Evolutionary conservation across 1,284 basidiomycete species (phyloP).

Genomic region (Naganishia liquefaciens): DNA sequence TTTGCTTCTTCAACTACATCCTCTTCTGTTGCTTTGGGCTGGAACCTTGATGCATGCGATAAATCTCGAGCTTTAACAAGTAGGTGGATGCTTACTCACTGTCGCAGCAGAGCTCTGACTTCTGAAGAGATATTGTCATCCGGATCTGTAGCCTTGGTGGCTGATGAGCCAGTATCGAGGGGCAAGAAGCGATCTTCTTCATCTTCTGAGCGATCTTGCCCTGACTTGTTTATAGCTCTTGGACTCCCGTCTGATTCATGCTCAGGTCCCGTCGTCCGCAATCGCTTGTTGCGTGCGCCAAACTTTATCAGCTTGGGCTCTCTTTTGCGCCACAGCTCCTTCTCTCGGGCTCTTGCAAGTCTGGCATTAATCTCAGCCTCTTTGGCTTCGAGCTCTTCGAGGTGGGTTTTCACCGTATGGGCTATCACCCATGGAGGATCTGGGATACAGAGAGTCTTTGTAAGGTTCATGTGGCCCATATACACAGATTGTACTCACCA

Average conservation of each 20-base stretch:
- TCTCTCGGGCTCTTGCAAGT: slow-evolving; percentile 63
- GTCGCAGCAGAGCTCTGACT: slow-evolving; percentile 76
- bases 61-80: background rate
- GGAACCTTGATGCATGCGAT: slow-evolving; percentile 1
- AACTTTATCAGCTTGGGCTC: slow-evolving; percentile 7
- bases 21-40: slow-evolving; percentile 37
- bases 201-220: slow-evolving; percentile 44
- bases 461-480: too few species aligned
- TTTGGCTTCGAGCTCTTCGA: slow-evolving; percentile 66
- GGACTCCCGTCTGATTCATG: slow-evolving; percentile 6
- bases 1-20: slow-evolving; percentile 51
- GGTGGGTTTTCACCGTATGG: slow-evolving; percentile 67
- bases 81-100: slow-evolving; percentile 57
- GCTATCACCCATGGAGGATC: slow-evolving; percentile 78
- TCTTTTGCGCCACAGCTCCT: slow-evolving; percentile 60
- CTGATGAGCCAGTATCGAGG: slow-evolving; percentile 51
- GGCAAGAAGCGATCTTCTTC: slow-evolving; percentile 64
- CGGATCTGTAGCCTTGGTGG: slow-evolving; percentile 51
- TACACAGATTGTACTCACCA: slow-evolving; percentile 34
- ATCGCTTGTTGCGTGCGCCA: slow-evolving; percentile 10
- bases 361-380: slow-evolving; percentile 65
- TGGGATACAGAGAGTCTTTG: slow-evolving; percentile 40
- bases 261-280: slow-evolving; percentile 36
- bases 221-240: too few species aligned
- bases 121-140: slow-evolving; percentile 62